A percentile compares a stretch with the other conserved stretches of the same genome.
phyloP scores from a whole-genome alignment of 2,329 filamentous ascomycete species.

The Lachnellula occidentalis region DNA sequence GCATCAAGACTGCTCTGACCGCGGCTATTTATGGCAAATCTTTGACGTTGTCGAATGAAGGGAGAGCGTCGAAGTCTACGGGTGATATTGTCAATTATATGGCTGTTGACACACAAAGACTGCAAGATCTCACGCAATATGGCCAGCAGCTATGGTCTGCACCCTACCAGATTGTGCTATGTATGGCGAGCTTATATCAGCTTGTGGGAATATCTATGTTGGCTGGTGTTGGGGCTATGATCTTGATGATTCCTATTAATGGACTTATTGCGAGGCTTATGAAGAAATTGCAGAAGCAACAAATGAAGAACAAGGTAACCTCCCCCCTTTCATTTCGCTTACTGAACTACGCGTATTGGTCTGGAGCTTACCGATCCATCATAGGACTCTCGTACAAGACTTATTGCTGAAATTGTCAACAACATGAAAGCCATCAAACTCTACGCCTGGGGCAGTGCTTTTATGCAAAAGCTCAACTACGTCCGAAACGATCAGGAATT shows the following conservation, averaged over 20 bases:
- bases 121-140: conserved; percentile 93
- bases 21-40: conserved; percentile 92
- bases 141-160: conserved; percentile 95
- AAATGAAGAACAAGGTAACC: conserved; percentile 90
- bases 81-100: conserved; percentile 99
- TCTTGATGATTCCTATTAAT: conserved; percentile 95
- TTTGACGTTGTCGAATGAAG: conserved; percentile 86
- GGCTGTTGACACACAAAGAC: conserved; percentile 93
- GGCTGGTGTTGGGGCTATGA: conserved; percentile 89
- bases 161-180: conserved; percentile 91
- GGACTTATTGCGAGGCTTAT: conserved; percentile 86
- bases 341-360: not conserved
- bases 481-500: conserved; percentile 94
- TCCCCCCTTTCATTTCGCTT: not conserved
- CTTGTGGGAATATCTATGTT: conserved; percentile 95
- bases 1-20: conserved; percentile 85
- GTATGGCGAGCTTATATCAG: conserved; percentile 93
- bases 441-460: conserved; percentile 94
- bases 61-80: conserved; percentile 79
- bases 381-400: conserved; percentile 72
- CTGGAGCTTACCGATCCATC: not conserved
- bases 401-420: conserved; percentile 97
- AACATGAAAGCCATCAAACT: conserved; percentile 99
- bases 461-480: conserved; percentile 95
- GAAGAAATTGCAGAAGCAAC: conserved; percentile 88